Percentiles rank a stretch among this genome's conserved stretches.
phyloP scores from a whole-genome alignment of 225 moss, liverwort and hornwort species.

The Pleurozium schreberi region DNA sequence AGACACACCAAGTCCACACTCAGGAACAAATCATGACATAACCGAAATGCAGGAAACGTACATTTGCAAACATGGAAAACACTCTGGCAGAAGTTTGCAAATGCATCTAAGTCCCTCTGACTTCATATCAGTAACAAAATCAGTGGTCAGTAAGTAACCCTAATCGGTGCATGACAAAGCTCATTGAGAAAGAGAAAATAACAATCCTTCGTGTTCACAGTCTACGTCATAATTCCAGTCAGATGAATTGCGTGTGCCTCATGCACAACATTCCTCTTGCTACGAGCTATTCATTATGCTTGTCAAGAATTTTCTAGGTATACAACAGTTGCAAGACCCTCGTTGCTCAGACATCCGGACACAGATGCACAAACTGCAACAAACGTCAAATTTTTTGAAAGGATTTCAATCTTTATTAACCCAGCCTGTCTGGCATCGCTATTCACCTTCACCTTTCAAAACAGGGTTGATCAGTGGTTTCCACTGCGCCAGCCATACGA shows the following conservation, averaged over 20 bases:
- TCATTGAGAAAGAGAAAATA: background rate
- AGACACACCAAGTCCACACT: background rate
- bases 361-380: background rate
- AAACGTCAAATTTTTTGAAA: background rate
- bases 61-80: background rate
- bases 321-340: background rate
- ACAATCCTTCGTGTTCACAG: background rate
- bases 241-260: background rate
- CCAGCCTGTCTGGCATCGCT: background rate
- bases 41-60: background rate
- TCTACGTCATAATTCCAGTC: background rate
- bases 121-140: background rate
- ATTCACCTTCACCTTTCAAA: constrained; percentile 74
- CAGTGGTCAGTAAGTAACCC: background rate
- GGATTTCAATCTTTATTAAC: background rate
- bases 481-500: constrained; percentile 81
- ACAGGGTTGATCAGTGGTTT: constrained; percentile 70
- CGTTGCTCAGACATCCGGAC: background rate
- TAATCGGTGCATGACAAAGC: background rate
- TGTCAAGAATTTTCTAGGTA: background rate
- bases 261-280: background rate
- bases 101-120: background rate
- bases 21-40: background rate
- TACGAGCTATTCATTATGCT: background rate
- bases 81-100: background rate